Evolutionary conservation across 352 stramenopile species (phyloP).

Genomic region (Phytophthora macrochlamydospora): DNA sequence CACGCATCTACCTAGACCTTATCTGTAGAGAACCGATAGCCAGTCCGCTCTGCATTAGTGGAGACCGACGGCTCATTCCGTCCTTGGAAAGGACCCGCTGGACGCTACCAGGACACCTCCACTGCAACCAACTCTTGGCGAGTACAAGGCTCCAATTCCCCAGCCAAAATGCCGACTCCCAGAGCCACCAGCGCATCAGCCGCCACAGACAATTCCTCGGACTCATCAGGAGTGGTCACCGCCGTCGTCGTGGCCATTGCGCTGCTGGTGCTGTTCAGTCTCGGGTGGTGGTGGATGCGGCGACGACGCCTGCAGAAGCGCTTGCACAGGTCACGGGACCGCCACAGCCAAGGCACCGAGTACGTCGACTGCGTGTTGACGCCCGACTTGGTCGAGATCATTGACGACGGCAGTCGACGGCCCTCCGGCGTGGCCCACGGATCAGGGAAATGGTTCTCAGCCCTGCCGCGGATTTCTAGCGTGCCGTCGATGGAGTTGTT

Average conservation of each 20-base stretch:
- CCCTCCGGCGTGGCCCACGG: constrained; percentile 11
- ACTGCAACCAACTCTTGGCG: constrained; percentile 4
- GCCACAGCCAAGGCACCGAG: constrained; percentile 33
- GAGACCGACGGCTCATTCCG: neutral
- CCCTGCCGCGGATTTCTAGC: constrained; percentile 36
- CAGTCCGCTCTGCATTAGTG: neutral
- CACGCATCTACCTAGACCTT: neutral
- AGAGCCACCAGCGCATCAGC: neutral
- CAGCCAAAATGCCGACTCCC: neutral
- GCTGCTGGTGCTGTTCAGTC: constrained; percentile 13
- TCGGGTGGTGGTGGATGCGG: constrained; percentile 26
- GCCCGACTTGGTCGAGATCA: constrained; percentile 35
- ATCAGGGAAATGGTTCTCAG: constrained; percentile 27
- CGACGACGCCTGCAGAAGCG: constrained; percentile 19
- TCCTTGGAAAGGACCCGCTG: neutral
- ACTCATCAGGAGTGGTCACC: constrained; percentile 20
- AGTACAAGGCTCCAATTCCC: neutral
- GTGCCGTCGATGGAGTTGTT: constrained; percentile 38
- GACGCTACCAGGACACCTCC: neutral
- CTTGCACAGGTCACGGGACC: constrained; percentile 8
- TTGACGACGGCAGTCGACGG: constrained; percentile 23
- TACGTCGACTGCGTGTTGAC: constrained; percentile 41
- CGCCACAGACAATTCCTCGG: constrained; percentile 3
- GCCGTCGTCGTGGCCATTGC: constrained; percentile 11
- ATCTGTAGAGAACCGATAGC: neutral